phyloP scores from a whole-genome alignment of 129 eudicot species.

The Ambrosia trifida region DNA sequence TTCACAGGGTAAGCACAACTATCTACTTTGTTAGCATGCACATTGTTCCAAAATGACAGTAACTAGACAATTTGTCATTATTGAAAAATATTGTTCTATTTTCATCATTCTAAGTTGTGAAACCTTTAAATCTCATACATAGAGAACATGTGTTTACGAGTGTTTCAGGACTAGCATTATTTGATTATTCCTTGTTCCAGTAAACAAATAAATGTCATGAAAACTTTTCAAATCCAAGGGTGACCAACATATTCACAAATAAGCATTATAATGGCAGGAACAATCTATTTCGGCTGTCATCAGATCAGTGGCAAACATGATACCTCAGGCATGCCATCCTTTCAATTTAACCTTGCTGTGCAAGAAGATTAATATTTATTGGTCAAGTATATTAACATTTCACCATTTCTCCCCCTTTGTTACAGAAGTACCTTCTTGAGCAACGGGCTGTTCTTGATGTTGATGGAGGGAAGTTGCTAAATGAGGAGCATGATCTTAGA shows the following conservation, averaged over 20 bases:
- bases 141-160: neutral
- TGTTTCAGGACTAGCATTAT: neutral
- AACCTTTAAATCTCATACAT: neutral
- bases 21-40: conserved; percentile 7
- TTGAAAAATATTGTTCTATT: neutral
- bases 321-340: conserved; percentile 76
- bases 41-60: neutral
- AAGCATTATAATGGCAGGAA: conserved; percentile 58
- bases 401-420: conserved; percentile 20
- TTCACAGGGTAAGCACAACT: conserved; percentile 58
- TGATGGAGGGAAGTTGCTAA: conserved; percentile 88
- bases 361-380: neutral
- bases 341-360: conserved; percentile 3
- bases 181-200: neutral
- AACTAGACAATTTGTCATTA: neutral
- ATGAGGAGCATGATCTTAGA: conserved; percentile 92
- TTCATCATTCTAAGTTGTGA: neutral
- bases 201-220: conserved; percentile 8
- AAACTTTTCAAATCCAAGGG: neutral
- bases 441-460: conserved; percentile 81
- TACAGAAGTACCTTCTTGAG: conserved; percentile 90
- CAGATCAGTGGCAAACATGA: conserved; percentile 85
- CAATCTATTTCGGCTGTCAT: conserved; percentile 90
- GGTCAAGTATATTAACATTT: neutral
- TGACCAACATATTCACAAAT: neutral